Evolutionary conservation across 495 filamentous ascomycete genomes (phyloP), one percentile per base, ranked within the genome.

Genomic region (Thermochaetoides thermophila): DNA sequence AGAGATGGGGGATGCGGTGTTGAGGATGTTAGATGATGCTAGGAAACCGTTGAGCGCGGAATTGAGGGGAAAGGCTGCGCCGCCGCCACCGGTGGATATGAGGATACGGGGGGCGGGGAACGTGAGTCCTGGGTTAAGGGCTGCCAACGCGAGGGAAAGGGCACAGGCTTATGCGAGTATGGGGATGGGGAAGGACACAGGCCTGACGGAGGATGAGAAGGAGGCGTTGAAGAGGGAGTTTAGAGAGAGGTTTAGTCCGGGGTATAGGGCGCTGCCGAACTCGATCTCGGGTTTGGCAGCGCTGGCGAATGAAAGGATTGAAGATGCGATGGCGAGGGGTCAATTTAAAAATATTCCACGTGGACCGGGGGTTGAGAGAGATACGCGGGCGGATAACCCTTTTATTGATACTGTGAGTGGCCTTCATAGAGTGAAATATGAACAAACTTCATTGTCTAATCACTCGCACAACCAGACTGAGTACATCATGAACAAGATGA

Each of bases 401-500:
- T 97, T 89, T 50, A 68, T 96, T 21, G 85, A 96, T 51, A 96
- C 89, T 1, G 52, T 53, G 21, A 38, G 49, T 40, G 12, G 1
- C 1, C 11, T 7, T 8, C 12, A 13, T 6, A 14, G n/a, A n/a
- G n/a, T n/a, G n/a, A n/a, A n/a, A n/a, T n/a, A n/a, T n/a, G n/a
- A n/a, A n/a, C n/a, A n/a, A n/a, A n/a, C 21, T 24, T 6, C 11
- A 11, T 24, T 24, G 21, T 6, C 11, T 11, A 11, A 24, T 24
- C 6, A 11, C 21, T 24, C 21, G 11, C 6, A 24, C 21, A 24
- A 11, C 32, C 24, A 55, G 51, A 96, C 91, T 0, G 87, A 94
- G 55, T 95, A 94, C 51, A 82, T 96, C 44, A 78, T 97, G 76
- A 97, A 97, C 53, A 92, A 91, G 59, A 95, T 96, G 50, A 95